These are phyloP conservation scores for Sporisorium iseilematis-ciliati DNA, from an alignment of 1,284 basidiomycete species.

Conservation along the genomic window DNA sequence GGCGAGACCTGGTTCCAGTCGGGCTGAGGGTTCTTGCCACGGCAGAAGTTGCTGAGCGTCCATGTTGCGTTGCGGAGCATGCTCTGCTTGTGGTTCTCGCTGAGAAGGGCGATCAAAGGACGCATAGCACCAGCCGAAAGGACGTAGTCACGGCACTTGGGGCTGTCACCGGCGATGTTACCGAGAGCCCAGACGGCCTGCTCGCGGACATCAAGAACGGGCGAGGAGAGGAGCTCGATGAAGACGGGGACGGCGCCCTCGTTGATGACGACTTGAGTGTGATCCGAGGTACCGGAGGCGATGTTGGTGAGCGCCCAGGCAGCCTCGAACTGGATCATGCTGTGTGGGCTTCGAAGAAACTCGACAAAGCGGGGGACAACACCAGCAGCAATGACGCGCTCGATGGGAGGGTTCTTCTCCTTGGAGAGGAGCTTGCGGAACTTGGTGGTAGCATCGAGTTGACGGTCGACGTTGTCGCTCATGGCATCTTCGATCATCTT, in stretches of 20 bases:
- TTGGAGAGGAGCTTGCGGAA: slow-evolving; percentile 97
- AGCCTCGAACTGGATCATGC: slow-evolving; percentile 99
- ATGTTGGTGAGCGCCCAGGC: slow-evolving; percentile 99
- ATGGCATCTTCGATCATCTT: slow-evolving; percentile 91
- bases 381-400: slow-evolving; percentile 96
- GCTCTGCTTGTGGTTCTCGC: slow-evolving; percentile 69
- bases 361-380: slow-evolving; percentile 98
- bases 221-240: slow-evolving; percentile 74
- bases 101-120: slow-evolving; percentile 65
- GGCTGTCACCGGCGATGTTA: slow-evolving; percentile 69
- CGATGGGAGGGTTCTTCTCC: slow-evolving; percentile 99
- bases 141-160: slow-evolving; percentile 68
- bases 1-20: slow-evolving; percentile 77
- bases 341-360: slow-evolving; percentile 87
- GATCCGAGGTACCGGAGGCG: slow-evolving; percentile 97
- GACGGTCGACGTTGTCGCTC: slow-evolving; percentile 88
- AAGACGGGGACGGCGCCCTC: slow-evolving; percentile 97
- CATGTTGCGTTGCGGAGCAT: slow-evolving; percentile 70
- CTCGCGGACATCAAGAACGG: slow-evolving; percentile 68
- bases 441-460: slow-evolving; percentile 92
- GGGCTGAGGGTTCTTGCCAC: slow-evolving; percentile 69
- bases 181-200: slow-evolving; percentile 70
- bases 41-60: slow-evolving; percentile 70
- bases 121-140: slow-evolving; percentile 65
- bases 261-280: slow-evolving; percentile 97